phyloP scores from a whole-genome alignment of 116 monocot species.

The Dioscorea cayenensis region DNA sequence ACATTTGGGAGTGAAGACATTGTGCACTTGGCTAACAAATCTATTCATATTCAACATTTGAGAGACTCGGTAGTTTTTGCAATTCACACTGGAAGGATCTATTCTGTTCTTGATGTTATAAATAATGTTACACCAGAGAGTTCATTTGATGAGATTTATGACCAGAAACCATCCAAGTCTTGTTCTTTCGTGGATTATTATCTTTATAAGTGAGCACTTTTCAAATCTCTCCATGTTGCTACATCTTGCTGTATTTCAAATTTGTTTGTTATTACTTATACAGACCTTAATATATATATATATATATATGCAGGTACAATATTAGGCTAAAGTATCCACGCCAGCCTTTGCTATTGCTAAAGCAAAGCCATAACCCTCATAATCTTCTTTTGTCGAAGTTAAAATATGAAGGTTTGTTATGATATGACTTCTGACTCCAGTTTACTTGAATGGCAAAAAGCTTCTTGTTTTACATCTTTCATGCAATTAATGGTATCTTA shows the following conservation, averaged over 20 bases:
- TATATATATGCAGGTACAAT: slow-evolving; percentile 38
- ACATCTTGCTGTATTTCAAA: neutral
- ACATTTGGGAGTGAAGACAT: slow-evolving; percentile 4
- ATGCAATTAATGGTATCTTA: no score
- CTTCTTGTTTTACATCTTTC: no score
- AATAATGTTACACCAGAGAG: slow-evolving; percentile 33
- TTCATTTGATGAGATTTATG: slow-evolving; percentile 55
- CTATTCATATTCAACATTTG: slow-evolving; percentile 31
- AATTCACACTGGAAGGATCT: slow-evolving; percentile 81
- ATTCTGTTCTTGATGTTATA: slow-evolving; percentile 51
- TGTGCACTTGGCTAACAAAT: slow-evolving; percentile 46
- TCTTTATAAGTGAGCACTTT: slow-evolving; percentile 50
- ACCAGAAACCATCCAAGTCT: slow-evolving; percentile 21
- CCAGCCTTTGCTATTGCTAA: slow-evolving; percentile 70
- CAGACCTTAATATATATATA: neutral
- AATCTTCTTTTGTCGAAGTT: slow-evolving; percentile 68
- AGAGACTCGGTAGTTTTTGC: slow-evolving; percentile 51
- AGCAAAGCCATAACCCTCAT: slow-evolving; percentile 82
- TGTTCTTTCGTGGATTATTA: slow-evolving; percentile 60
- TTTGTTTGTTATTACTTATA: neutral
- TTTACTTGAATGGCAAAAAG: no score
- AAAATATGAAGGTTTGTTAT: slow-evolving; percentile 30
- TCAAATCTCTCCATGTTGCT: neutral
- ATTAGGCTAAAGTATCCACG: slow-evolving; percentile 55
- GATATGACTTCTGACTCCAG: no score